Conservation (phyloP, 2,329 filamentous ascomycete species). For the Diaporthe citriasiana region DNA sequence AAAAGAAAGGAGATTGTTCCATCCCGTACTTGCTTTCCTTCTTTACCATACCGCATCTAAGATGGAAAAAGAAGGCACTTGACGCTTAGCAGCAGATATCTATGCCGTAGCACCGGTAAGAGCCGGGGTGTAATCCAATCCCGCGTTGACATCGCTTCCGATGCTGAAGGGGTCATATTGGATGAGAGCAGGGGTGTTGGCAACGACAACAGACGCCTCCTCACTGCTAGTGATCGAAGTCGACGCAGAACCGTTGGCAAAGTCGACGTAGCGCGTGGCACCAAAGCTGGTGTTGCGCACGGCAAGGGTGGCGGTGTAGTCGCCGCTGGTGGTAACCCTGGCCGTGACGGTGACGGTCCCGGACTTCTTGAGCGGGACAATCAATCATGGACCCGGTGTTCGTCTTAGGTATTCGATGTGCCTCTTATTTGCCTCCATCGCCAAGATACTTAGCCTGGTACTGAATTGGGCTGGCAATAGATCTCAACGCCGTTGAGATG, state of each 20-base stretch:
- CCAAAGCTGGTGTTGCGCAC: constrained; percentile 19
- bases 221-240: constrained; percentile 11
- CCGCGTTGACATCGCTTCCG: constrained; percentile 6
- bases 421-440: constrained; percentile 1
- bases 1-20: background rate
- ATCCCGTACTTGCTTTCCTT: too few relatives aligned
- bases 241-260: constrained; percentile 9
- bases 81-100: too few relatives aligned
- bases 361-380: constrained; percentile 58
- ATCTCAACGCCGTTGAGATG: background rate
- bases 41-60: rapidly evolving
- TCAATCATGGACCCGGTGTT: background rate
- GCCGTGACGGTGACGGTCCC: constrained; percentile 50
- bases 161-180: constrained; percentile 24
- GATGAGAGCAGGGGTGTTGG: constrained; percentile 6
- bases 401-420: background rate
- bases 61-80: rapidly evolving
- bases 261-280: constrained; percentile 6
- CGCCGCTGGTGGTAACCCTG: constrained; percentile 51
- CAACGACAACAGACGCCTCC: constrained; percentile 24
- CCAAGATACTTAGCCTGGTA: constrained; percentile 10
- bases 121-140: constrained; percentile 12
- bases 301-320: background rate
- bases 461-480: background rate
- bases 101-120: constrained; percentile 25